Evolutionary conservation across 768 basidiomycete genomes (phyloP), one percentile per base, ranked within the genome.

Genomic region (Jaapia argillacea): DNA sequence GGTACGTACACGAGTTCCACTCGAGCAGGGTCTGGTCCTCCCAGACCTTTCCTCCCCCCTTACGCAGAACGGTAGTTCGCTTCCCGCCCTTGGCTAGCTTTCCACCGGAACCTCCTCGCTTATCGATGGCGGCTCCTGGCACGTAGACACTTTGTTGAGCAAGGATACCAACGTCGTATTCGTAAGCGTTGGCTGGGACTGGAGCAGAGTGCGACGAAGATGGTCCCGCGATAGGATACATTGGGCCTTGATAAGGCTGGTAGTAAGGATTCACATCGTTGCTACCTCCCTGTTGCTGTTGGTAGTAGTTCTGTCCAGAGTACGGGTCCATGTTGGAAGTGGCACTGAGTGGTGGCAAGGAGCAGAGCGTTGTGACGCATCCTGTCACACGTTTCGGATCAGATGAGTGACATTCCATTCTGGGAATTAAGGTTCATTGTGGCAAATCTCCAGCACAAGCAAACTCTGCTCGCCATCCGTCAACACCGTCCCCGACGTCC

Each of bases 31-130:
- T 96, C 64, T 90, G 90, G 60, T 99, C 96, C 61, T 99, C 96
- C 96, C 96, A 99, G 20, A 88, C 82, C 66, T 91, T 93, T 25
- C 96, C 96, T 43, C 75, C 94, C 4, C 93, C 94, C 63, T 97
- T 97, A 42, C 96, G 74, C 39, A 99, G 64, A 6, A 99, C 96
- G 3, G 96, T 99, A 39, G 80, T 83, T 48, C 94, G 70, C 66
- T 97, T 96, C 33, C 87, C 86, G 40, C 89, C 89, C 59, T 90
- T 91, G 0, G 84, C 84, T 37, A 89, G 66, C 59, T 87, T 88
- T 3, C 87, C 86, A 38, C 86, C 86, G 2, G 87, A 76, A 7
- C 87, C 85, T 24, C 88, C 85, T 38, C 84, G 77, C 57, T 88
- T 88, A 56, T 90, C 88, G 37, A 86, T 83, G 75, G 85, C 85